Evolutionary conservation across 2,329 filamentous ascomycete species (phyloP).

Genomic region (Penicillium aurantiogriseum): DNA sequence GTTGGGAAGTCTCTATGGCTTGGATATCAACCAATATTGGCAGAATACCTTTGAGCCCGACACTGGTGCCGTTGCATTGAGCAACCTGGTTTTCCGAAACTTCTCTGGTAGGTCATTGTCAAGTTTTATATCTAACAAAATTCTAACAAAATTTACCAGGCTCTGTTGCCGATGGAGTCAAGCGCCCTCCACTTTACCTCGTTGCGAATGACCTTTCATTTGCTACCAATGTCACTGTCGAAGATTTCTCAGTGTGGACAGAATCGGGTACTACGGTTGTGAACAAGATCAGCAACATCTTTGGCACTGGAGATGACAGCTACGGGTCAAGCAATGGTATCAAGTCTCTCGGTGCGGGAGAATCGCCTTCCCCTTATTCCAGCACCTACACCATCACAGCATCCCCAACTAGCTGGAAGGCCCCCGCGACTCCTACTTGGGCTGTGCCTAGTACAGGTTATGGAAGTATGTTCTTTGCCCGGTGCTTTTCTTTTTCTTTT

Average conservation of each 20-base stretch:
- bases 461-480: slow-evolving; percentile 20
- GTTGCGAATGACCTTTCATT: slow-evolving; percentile 35
- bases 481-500: neutral
- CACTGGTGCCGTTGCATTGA: slow-evolving; percentile 24
- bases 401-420: slow-evolving; percentile 28
- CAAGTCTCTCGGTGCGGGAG: neutral
- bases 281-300: slow-evolving; percentile 38
- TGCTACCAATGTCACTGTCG: slow-evolving; percentile 32
- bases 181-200: slow-evolving; percentile 32
- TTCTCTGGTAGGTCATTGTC: slow-evolving; percentile 9
- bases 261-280: slow-evolving; percentile 22
- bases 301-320: slow-evolving; percentile 32
- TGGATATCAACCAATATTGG: slow-evolving; percentile 30
- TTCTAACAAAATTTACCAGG: slow-evolving; percentile 14
- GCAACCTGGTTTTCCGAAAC: slow-evolving; percentile 29
- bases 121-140: neutral
- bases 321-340: slow-evolving; percentile 16
- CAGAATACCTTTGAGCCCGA: slow-evolving; percentile 26
- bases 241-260: slow-evolving; percentile 40
- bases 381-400: slow-evolving; percentile 32
- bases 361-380: neutral
- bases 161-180: slow-evolving; percentile 32
- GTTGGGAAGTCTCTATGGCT: slow-evolving; percentile 24
- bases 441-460: slow-evolving; percentile 34
- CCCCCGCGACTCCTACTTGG: slow-evolving; percentile 32